Conservation (phyloP, 1,284 basidiomycete species). For the Ceratobasidium theobromae region DNA sequence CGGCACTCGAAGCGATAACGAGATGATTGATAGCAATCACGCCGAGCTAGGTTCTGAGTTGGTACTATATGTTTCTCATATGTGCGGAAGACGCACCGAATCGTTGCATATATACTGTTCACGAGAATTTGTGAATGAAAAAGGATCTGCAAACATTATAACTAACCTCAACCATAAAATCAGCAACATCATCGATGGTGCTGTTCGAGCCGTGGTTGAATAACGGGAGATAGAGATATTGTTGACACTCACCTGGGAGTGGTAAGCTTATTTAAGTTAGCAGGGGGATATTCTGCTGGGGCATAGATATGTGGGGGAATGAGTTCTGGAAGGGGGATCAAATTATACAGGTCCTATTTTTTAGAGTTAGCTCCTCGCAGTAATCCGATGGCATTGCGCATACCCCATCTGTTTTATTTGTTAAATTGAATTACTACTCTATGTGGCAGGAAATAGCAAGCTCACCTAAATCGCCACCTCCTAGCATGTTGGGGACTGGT, state of each 20-base stretch:
- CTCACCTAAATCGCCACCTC: slow-evolving; percentile 37
- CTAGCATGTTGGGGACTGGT: slow-evolving; percentile 35
- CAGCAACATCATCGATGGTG: slow-evolving; percentile 36
- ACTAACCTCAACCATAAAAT: slow-evolving; percentile 35
- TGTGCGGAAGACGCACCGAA: background rate
- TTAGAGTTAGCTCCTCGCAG: background rate
- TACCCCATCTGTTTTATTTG: slow-evolving; percentile 18
- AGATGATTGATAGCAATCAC: slow-evolving; percentile 27
- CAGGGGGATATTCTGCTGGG: slow-evolving; percentile 31
- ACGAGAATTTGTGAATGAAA: background rate
- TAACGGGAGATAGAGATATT: background rate
- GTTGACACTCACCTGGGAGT: background rate
- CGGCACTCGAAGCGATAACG: slow-evolving; percentile 27
- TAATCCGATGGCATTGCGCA: background rate
- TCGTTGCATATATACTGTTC: slow-evolving; percentile 19
- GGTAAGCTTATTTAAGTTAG: slow-evolving; percentile 13
- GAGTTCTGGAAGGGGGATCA: slow-evolving; percentile 30
- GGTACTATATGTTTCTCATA: background rate
- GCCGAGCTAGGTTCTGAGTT: slow-evolving; percentile 9
- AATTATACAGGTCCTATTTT: slow-evolving; percentile 35
- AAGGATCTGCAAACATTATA: background rate
- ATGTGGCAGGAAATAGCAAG: background rate
- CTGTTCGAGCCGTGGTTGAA: background rate
- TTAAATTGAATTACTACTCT: background rate
- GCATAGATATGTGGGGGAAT: slow-evolving; percentile 29